These are phyloP conservation scores for Xerocomus minutiporus DNA, from an alignment of 1,284 basidiomycete genomes.

Conservation along the genomic window DNA sequence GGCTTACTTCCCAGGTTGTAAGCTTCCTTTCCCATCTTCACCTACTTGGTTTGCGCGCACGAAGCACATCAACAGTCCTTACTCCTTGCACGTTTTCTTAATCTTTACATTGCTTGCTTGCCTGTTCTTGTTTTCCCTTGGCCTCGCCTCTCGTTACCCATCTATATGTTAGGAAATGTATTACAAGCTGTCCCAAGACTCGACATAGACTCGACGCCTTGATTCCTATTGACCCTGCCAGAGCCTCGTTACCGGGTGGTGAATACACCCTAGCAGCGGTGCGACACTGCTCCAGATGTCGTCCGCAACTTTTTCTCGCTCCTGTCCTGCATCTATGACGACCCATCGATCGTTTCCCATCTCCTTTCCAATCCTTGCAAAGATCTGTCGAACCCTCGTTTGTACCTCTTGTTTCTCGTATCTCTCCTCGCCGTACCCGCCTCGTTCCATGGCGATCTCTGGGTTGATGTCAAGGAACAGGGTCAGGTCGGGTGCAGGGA, in stretches of 20 bases:
- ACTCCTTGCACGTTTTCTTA: constrained; percentile 6
- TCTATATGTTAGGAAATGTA: constrained; percentile 28
- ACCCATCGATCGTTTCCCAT: constrained; percentile 52
- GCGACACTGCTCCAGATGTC: constrained; percentile 55
- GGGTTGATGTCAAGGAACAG: constrained; percentile 85
- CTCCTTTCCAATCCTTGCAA: constrained; percentile 58
- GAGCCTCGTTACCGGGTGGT: constrained; percentile 38
- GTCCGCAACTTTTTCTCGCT: constrained; percentile 52
- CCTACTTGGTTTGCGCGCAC: constrained; percentile 9
- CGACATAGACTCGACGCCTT: not conserved
- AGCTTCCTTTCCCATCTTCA: constrained; percentile 10
- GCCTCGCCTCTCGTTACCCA: constrained; percentile 20
- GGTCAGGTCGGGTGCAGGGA: constrained; percentile 86
- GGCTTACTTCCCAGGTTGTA: constrained; percentile 15
- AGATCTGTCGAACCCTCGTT: constrained; percentile 59
- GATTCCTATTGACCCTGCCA: constrained; percentile 35
- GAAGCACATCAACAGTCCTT: constrained; percentile 9
- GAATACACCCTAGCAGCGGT: constrained; percentile 36
- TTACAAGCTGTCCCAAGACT: constrained; percentile 13
- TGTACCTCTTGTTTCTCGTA: constrained; percentile 84
- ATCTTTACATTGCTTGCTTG: constrained; percentile 8
- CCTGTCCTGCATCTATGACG: constrained; percentile 60
- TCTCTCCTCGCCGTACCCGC: constrained; percentile 87
- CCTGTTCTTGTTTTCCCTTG: constrained; percentile 9
- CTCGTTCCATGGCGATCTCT: constrained; percentile 65